Percentiles rank a stretch among this genome's conserved stretches.
phyloP scores from a whole-genome alignment of 129 eudicot genomes.

The Flaveria brownii region DNA sequence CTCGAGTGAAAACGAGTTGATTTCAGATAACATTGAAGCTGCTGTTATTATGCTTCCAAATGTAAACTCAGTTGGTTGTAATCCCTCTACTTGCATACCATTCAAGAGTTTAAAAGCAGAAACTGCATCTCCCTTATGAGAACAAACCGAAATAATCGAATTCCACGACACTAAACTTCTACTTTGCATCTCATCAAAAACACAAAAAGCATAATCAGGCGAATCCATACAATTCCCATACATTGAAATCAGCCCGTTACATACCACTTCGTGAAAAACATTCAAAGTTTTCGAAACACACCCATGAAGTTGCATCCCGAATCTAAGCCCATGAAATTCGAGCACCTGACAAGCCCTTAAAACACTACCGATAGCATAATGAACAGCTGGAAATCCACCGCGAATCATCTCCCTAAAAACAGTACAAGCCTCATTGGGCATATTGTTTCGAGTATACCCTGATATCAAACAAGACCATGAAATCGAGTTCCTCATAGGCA shows the following conservation, averaged over 20 bases:
- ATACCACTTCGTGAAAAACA: conserved; percentile 60
- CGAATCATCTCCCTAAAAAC: conserved; percentile 57
- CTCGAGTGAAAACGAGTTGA: conserved; percentile 47
- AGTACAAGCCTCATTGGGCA: conserved; percentile 51
- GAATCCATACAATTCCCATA: conserved; percentile 68
- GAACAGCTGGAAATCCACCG: conserved; percentile 52
- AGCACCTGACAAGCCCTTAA: conserved; percentile 67
- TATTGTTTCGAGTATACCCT: conserved; percentile 62
- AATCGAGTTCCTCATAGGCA: conserved; percentile 65
- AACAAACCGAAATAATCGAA: conserved; percentile 78
- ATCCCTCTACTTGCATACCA: conserved; percentile 59
- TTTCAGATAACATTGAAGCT: conserved; percentile 41
- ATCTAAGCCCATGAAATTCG: conserved; percentile 44
- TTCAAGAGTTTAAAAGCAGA: conserved; percentile 60
- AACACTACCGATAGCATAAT: conserved; percentile 81
- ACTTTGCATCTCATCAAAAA: conserved; percentile 54
- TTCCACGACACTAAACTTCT: conserved; percentile 75
- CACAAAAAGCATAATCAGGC: conserved; percentile 47
- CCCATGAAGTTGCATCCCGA: conserved; percentile 85
- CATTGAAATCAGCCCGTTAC: conserved; percentile 79
- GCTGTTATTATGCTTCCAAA: conserved; percentile 72
- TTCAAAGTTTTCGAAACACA: conserved; percentile 49
- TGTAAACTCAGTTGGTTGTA: conserved; percentile 71
- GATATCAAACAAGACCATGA: conserved; percentile 91
- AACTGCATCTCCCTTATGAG: conserved; percentile 57